Percentiles rank a stretch among this genome's conserved stretches.
Conservation (phyloP, 371 early-diverging fungal species). For the Basidiobolus heterosporus region DNA sequence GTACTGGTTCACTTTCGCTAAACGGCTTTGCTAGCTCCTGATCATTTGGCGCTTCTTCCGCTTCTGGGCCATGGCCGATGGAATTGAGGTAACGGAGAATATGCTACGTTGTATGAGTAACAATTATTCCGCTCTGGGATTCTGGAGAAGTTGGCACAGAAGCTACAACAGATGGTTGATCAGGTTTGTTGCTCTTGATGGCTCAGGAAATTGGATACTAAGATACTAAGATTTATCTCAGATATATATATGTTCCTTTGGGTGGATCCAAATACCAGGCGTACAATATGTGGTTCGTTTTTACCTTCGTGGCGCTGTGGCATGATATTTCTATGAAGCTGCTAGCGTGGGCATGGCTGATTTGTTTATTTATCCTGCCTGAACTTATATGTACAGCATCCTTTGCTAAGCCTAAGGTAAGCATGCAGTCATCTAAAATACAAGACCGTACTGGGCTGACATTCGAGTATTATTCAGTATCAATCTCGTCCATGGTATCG, state of each 20-base stretch:
- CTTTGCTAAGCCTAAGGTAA: not conserved
- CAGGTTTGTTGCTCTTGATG: slow-evolving; percentile 16
- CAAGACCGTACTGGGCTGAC: not conserved
- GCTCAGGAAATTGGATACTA: not conserved
- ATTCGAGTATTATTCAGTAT: slow-evolving; percentile 1
- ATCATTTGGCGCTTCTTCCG: slow-evolving; percentile 85
- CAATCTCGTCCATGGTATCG: slow-evolving; percentile 33
- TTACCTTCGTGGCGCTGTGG: slow-evolving; percentile 92
- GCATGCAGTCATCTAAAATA: not conserved
- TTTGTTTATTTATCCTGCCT: slow-evolving; percentile 68
- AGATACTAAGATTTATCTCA: slow-evolving; percentile 2
- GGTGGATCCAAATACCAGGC: slow-evolving; percentile 52
- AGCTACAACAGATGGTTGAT: slow-evolving; percentile 81
- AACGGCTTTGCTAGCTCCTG: not conserved
- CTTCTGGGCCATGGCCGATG: slow-evolving; percentile 77
- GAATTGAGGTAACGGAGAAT: slow-evolving; percentile 71
- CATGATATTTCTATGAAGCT: slow-evolving; percentile 76
- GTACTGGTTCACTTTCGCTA: not conserved
- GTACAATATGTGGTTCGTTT: slow-evolving; percentile 60
- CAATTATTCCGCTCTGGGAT: slow-evolving; percentile 74
- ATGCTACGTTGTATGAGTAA: slow-evolving; percentile 86
- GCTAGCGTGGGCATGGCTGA: slow-evolving; percentile 86
- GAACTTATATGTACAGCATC: slow-evolving; percentile 30
- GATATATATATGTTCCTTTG: slow-evolving; percentile 79
- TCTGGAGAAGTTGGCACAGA: slow-evolving; percentile 90